These are phyloP conservation scores for Chrysoporthe cubensis DNA, from an alignment of 2,329 filamentous ascomycete species.

Conservation along the genomic window DNA sequence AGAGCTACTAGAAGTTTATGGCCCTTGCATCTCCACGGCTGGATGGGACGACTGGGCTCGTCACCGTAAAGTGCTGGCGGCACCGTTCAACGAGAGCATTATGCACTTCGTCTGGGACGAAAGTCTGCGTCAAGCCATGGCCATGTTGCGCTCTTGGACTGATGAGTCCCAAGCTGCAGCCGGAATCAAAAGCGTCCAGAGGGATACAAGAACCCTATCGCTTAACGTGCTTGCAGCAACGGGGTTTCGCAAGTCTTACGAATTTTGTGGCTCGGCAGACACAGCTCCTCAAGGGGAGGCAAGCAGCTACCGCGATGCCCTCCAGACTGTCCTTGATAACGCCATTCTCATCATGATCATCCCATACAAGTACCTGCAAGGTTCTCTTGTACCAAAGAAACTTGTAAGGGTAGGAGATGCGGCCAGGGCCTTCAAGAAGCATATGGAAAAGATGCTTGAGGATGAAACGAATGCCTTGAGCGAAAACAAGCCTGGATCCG, in stretches of 20 bases:
- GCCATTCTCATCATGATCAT: conserved; percentile 35
- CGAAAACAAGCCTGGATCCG: conserved; percentile 32
- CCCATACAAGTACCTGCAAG: conserved; percentile 20
- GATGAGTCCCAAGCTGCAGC: background rate
- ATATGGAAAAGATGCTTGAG: conserved; percentile 34
- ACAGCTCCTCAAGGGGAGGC: conserved; percentile 20
- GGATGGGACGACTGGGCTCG: conserved; percentile 37
- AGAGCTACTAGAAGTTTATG: conserved; percentile 37
- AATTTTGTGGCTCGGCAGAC: conserved; percentile 32
- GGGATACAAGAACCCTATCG: conserved; percentile 35
- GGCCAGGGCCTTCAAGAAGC: conserved; percentile 30
- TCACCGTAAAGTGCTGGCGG: conserved; percentile 35
- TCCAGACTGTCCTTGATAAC: conserved; percentile 36
- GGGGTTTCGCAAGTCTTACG: conserved; percentile 33
- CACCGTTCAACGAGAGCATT: conserved; percentile 37
- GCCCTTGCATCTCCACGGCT: conserved; percentile 37
- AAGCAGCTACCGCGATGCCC: conserved; percentile 33
- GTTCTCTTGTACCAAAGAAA: conserved; percentile 28
- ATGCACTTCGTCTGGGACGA: conserved; percentile 38
- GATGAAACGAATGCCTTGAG: conserved; percentile 30
- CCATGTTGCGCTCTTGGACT: conserved; percentile 33
- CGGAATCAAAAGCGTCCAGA: conserved; percentile 29
- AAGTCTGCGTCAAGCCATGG: conserved; percentile 32
- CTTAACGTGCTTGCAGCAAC: conserved; percentile 37
- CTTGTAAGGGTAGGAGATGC: conserved; percentile 31